Percentiles rank a stretch among this genome's conserved stretches.
Conservation (phyloP, 208 protist genomes). For the Naegleria gruberi region DNA sequence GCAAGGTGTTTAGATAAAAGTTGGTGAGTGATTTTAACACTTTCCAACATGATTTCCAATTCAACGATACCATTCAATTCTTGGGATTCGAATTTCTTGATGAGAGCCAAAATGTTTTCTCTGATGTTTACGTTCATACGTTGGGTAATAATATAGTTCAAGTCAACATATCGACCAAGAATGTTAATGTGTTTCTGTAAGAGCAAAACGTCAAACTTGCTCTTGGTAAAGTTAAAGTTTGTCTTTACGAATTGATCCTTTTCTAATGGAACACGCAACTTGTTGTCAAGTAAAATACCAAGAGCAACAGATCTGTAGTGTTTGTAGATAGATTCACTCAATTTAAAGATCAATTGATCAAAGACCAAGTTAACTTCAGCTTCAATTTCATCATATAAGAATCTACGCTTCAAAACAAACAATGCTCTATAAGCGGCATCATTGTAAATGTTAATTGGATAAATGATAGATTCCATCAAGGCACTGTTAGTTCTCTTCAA, state of each 20-base stretch:
- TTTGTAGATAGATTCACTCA: conserved; percentile 50
- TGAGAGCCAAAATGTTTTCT: conserved; percentile 47
- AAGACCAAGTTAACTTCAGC: conserved; percentile 61
- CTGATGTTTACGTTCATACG: conserved; percentile 46
- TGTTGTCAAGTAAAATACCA: conserved; percentile 45
- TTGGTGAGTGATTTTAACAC: conserved; percentile 41
- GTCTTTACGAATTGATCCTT: background rate
- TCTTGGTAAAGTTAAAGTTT: background rate
- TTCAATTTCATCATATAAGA: conserved; percentile 63
- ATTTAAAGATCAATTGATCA: conserved; percentile 59
- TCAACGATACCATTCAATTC: conserved; percentile 47
- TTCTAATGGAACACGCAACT: conserved; percentile 35
- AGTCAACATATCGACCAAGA: conserved; percentile 52
- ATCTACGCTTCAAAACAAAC: conserved; percentile 40
- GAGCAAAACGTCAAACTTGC: conserved; percentile 34
- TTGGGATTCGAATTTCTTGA: conserved; percentile 48
- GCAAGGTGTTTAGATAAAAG: conserved; percentile 43
- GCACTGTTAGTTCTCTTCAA: conserved; percentile 38
- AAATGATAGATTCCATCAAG: conserved; percentile 37
- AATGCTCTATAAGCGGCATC: conserved; percentile 54
- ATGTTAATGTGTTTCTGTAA: conserved; percentile 42
- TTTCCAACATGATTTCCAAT: conserved; percentile 42
- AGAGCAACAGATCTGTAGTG: conserved; percentile 52
- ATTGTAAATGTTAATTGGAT: conserved; percentile 63
- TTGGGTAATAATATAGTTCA: conserved; percentile 46